Percentiles rank a stretch among this genome's conserved stretches.
These are phyloP conservation scores for Geotrichum cucujoidarum DNA, from an alignment of 1,139 yeast species.

Conservation along the genomic window DNA sequence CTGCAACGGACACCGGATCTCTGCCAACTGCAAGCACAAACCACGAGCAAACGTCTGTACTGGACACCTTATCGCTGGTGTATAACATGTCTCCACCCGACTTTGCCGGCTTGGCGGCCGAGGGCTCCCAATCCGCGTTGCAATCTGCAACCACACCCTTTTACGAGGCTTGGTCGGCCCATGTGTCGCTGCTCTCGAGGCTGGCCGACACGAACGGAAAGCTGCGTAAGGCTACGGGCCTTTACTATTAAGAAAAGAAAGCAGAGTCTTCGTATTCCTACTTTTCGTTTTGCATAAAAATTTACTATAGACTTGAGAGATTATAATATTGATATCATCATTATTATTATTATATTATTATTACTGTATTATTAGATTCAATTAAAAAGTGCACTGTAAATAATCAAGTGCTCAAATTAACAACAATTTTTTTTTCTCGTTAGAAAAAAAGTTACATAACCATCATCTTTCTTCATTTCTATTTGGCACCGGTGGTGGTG, in stretches of 20 bases:
- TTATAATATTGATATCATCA: neutral
- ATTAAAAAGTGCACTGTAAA: neutral
- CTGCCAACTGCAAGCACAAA: too few species aligned
- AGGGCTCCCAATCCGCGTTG: too few species aligned
- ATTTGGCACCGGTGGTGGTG: constrained; percentile 26
- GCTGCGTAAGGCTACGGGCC: neutral
- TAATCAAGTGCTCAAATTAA: neutral
- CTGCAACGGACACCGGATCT: too few species aligned
- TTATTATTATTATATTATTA: neutral
- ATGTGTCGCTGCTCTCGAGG: neutral
- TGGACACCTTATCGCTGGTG: too few species aligned
- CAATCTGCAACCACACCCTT: too few species aligned
- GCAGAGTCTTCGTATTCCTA: too few species aligned
- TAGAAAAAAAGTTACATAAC: neutral
- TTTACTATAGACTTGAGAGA: neutral
- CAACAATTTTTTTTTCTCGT: too few species aligned
- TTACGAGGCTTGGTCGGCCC: neutral
- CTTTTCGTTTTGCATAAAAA: neutral
- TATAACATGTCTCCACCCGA: too few species aligned
- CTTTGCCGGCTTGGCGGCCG: neutral
- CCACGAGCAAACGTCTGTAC: too few species aligned
- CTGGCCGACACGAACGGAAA: neutral
- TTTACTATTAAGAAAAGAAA: constrained; percentile 1
- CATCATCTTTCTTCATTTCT: neutral
- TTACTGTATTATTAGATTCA: neutral